Evolutionary conservation across 345 rosid genomes (phyloP), one percentile per base, ranked within the genome.

Genomic region (Aurinia saxatilis): DNA sequence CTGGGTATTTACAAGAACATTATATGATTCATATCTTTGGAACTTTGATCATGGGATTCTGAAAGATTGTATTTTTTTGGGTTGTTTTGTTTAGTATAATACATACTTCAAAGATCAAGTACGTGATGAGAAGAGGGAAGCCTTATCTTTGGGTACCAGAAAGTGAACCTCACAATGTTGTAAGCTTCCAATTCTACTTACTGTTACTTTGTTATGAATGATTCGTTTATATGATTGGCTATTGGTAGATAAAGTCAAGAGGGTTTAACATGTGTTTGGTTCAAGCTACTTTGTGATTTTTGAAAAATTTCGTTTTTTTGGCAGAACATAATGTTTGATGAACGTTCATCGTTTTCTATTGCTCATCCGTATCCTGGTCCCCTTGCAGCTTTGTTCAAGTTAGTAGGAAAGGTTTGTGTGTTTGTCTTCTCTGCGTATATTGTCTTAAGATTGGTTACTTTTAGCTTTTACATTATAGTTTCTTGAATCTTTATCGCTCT

Each of bases 91-190:
- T 38, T 37, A 84, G 95, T 81, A 82, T 68, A 21, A 58, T 91
- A 45, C 78, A 81, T 76, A 79, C 84, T 68, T 86, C 98, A 23
- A 91, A 91, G 76, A 84, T 86, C 17, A 86, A 82, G 79, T 88
- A 91, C 72, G 77, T 86, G 39, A 55, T 83, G 21, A 84, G 68
- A 72, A 77, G 79, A 70, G 96, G 92, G 53, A 91, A 74, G 73
- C 96, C 92, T 0, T 86, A 79, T 68, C 75, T 91, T 29, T 91
- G 95, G 95, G 82, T 91, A 16, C 85, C 90, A 0, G 92, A 88
- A 57, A 78, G 79, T 13, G 98, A 91, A 33, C 57, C 74, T 10
- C 96, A 88, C 77, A 86, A 84, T 73, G 82, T 86, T 75, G 95
- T 90, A 87, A 63, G 83, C 60, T 59, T 47, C 51, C 10, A 0